phyloP scores from a whole-genome alignment of 2,329 filamentous ascomycete genomes.

The Aspergillus fumigatus region DNA sequence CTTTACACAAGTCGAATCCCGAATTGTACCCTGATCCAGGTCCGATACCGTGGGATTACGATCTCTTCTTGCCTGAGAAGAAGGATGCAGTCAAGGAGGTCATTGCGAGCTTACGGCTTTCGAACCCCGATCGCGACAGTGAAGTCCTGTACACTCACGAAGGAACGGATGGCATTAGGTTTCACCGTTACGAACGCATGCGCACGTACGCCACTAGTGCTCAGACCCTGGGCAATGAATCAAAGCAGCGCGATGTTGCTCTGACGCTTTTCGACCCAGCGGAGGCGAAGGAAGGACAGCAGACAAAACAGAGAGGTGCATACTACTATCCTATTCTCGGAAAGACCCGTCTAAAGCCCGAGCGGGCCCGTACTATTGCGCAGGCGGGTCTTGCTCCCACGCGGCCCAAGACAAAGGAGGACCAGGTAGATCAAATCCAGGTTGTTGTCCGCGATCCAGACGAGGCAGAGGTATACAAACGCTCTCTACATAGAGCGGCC shows the following conservation, averaged over 20 bases:
- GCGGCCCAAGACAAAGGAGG: slow-evolving; percentile 37
- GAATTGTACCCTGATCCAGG: slow-evolving; percentile 48
- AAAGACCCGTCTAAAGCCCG: slow-evolving; percentile 52
- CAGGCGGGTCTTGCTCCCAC: slow-evolving; percentile 38
- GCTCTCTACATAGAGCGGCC: slow-evolving; percentile 41
- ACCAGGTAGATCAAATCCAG: slow-evolving; percentile 51
- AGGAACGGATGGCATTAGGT: slow-evolving; percentile 39
- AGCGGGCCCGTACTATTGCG: slow-evolving; percentile 41
- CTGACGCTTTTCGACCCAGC: slow-evolving; percentile 54
- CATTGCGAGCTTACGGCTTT: slow-evolving; percentile 52
- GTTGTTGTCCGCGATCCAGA: slow-evolving; percentile 49
- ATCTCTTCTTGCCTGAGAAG: slow-evolving; percentile 54
- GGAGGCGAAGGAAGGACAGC: slow-evolving; percentile 18
- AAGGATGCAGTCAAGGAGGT: slow-evolving; percentile 46
- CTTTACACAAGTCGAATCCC: slow-evolving; percentile 48
- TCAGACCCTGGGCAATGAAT: slow-evolving; percentile 48
- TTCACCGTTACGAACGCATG: slow-evolving; percentile 53
- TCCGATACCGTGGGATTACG: slow-evolving; percentile 54
- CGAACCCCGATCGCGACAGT: slow-evolving; percentile 51
- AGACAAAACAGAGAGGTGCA: slow-evolving; percentile 48
- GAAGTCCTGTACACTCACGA: slow-evolving; percentile 47
- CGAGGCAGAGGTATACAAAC: slow-evolving; percentile 46
- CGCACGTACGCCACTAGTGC: slow-evolving; percentile 58
- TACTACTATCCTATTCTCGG: slow-evolving; percentile 60
- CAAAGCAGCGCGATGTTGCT: slow-evolving; percentile 55